These are phyloP conservation scores for Ananas comosus DNA, from an alignment of 176 grass and related monocot species.

Conservation along the genomic window DNA sequence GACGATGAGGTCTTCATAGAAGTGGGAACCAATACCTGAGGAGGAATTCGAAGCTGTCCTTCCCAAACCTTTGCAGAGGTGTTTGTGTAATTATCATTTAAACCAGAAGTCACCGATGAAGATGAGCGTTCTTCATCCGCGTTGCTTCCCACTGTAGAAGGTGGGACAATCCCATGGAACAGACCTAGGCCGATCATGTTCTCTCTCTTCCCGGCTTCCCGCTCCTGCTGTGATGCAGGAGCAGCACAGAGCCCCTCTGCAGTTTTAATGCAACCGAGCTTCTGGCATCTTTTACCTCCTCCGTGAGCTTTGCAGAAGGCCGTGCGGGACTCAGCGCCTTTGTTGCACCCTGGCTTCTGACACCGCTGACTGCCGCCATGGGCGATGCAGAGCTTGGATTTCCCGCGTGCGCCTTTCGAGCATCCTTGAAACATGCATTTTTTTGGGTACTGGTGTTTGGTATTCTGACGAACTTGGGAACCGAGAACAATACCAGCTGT, in stretches of 20 bases:
- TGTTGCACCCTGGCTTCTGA: slow-evolving; percentile 65
- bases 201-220: background rate
- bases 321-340: slow-evolving; percentile 56
- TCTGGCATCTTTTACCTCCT: slow-evolving; percentile 51
- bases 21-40: slow-evolving; percentile 51
- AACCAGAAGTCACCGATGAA: slow-evolving; percentile 41
- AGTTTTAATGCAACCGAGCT: slow-evolving; percentile 71
- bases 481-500: slow-evolving; percentile 34
- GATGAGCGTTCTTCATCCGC: slow-evolving; percentile 27
- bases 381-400: slow-evolving; percentile 55
- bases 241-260: slow-evolving; percentile 73
- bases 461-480: slow-evolving; percentile 11
- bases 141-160: slow-evolving; percentile 19
- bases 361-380: slow-evolving; percentile 74
- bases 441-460: slow-evolving; percentile 37
- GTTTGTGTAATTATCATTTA: slow-evolving; percentile 20
- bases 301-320: slow-evolving; percentile 76
- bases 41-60: slow-evolving; percentile 47
- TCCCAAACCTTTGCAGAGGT: slow-evolving; percentile 11
- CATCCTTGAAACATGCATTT: slow-evolving; percentile 77
- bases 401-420: slow-evolving; percentile 55
- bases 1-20: slow-evolving; percentile 42
- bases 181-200: slow-evolving; percentile 42
- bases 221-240: slow-evolving; percentile 39
- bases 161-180: slow-evolving; percentile 48